Evolutionary conservation across 352 stramenopile species (phyloP).

Genomic region (Pythium phragmitis): DNA sequence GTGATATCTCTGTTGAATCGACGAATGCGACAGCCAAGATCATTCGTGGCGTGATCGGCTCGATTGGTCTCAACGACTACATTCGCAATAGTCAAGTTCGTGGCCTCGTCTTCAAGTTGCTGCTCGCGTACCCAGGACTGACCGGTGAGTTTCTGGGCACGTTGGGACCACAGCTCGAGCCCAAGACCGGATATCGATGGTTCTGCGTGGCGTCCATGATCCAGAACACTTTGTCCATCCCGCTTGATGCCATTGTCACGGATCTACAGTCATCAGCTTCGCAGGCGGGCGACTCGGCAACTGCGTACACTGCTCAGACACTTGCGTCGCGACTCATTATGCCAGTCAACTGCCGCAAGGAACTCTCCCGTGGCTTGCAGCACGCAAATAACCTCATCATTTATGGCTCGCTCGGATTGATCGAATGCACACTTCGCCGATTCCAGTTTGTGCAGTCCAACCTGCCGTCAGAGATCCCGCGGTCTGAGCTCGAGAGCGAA

Average conservation of each 20-base stretch:
- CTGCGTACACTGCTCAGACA: constrained; percentile 34
- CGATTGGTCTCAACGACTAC: constrained; percentile 66
- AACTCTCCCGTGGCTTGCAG: constrained; percentile 80
- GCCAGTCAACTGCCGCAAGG: constrained; percentile 71
- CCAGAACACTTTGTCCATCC: constrained; percentile 58
- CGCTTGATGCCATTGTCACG: constrained; percentile 37
- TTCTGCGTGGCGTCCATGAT: constrained; percentile 73
- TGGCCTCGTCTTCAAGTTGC: constrained; percentile 50
- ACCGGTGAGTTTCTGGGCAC: constrained; percentile 57
- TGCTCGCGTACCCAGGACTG: constrained; percentile 63
- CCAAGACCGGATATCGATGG: constrained; percentile 73
- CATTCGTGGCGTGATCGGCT: constrained; percentile 60
- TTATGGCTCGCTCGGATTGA: constrained; percentile 66
- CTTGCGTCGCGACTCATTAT: constrained; percentile 64
- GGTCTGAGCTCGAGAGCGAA: constrained; percentile 52
- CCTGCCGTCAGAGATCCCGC: constrained; percentile 10
- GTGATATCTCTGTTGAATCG: neutral
- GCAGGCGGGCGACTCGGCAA: neutral
- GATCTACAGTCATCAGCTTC: constrained; percentile 22
- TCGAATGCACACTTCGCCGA: constrained; percentile 57
- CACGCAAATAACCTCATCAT: constrained; percentile 74
- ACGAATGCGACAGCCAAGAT: constrained; percentile 38
- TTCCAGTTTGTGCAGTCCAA: constrained; percentile 45
- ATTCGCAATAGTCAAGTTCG: constrained; percentile 51
- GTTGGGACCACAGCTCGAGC: constrained; percentile 66